A percentile compares a stretch with the other conserved stretches of the same genome.
These are phyloP conservation scores for Jamesozyma lodderae DNA, from an alignment of 805 yeast genomes.

Conservation along the genomic window DNA sequence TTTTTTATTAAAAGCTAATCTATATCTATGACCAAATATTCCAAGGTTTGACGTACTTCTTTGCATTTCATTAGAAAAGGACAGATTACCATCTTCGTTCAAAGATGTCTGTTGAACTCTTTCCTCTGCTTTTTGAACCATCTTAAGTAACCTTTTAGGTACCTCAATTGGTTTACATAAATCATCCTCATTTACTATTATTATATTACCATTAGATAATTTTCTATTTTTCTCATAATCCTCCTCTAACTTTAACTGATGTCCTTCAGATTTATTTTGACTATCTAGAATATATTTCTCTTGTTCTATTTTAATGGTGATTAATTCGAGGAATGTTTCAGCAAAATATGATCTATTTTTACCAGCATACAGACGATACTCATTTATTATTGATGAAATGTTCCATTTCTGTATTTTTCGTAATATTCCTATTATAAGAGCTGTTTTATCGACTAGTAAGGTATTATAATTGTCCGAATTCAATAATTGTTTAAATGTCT, in stretches of 20 bases:
- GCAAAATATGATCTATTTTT: conserved; percentile 67
- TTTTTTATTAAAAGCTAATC: conserved; percentile 26
- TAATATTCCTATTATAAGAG: conserved; percentile 70
- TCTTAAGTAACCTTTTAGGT: conserved; percentile 20
- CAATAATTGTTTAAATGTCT: conserved; percentile 56
- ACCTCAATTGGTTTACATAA: conserved; percentile 21
- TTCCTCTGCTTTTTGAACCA: conserved; percentile 20
- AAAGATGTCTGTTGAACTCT: not conserved
- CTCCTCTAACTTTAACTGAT: not conserved
- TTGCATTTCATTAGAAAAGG: not conserved
- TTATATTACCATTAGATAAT: conserved; percentile 9
- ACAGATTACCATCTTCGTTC: conserved; percentile 5
- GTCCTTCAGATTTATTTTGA: not conserved
- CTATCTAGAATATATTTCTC: conserved; percentile 7
- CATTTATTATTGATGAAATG: conserved; percentile 73
- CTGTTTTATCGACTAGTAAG: conserved; percentile 69
- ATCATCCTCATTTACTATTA: conserved; percentile 23
- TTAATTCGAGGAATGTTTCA: conserved; percentile 72
- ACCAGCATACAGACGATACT: conserved; percentile 70
- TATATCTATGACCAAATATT: conserved; percentile 27
- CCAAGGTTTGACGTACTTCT: conserved; percentile 23
- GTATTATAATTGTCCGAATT: conserved; percentile 57
- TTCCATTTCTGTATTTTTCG: conserved; percentile 85
- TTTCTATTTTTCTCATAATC: conserved; percentile 4
- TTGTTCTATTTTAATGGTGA: conserved; percentile 36